Conservation (phyloP, 202 grass and related monocot genomes). For the Hordeum pubiflorum region DNA sequence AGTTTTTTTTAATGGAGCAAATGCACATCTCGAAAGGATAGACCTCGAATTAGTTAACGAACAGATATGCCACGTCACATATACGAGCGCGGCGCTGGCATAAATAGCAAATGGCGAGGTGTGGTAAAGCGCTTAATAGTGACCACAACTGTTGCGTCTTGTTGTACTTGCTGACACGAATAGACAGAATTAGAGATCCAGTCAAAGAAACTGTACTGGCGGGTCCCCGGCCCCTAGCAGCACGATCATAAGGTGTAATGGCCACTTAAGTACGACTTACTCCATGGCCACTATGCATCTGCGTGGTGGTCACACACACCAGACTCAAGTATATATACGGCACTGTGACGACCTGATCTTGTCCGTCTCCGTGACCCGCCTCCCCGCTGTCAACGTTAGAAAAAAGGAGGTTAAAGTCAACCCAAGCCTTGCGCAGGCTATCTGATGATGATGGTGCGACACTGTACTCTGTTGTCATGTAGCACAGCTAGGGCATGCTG, state of each 20-base stretch:
- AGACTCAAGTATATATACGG: background rate
- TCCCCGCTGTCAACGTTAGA: background rate
- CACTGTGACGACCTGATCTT: background rate
- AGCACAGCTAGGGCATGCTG: background rate
- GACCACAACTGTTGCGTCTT: slow-evolving; percentile 4
- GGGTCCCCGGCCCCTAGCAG: background rate
- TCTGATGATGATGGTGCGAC: background rate
- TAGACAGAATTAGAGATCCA: slow-evolving; percentile 19
- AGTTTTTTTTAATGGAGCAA: no score
- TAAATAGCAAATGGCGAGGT: background rate
- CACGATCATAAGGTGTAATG: background rate
- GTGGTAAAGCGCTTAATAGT: background rate
- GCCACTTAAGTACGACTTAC: background rate
- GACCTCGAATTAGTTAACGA: no score
- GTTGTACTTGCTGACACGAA: slow-evolving; percentile 5
- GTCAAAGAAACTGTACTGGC: slow-evolving; percentile 33
- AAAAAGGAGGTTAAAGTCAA: slow-evolving; percentile 1
- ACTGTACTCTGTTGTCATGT: background rate
- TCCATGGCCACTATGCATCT: background rate
- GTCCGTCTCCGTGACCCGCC: background rate
- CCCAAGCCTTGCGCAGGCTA: background rate
- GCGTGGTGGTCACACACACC: background rate
- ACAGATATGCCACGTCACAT: no score
- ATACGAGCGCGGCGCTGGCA: background rate
- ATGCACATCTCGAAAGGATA: no score